A percentile compares a stretch with the other conserved stretches of the same genome.
These are phyloP conservation scores for Glebionis coronaria DNA, from an alignment of 129 eudicot genomes.

Conservation along the genomic window DNA sequence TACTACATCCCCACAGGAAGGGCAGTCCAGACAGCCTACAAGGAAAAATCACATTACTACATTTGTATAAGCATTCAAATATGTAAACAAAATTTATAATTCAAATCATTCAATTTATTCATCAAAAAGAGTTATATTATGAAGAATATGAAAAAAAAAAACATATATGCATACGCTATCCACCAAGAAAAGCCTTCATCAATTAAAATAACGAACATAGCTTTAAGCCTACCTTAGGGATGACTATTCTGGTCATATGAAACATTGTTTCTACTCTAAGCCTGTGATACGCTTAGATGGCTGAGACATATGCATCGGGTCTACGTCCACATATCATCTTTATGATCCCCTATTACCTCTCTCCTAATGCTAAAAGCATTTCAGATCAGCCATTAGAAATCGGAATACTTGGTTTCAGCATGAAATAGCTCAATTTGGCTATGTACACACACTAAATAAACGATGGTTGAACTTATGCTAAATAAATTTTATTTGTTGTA, in stretches of 20 bases:
- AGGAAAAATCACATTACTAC: slow-evolving; percentile 13
- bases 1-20: slow-evolving; percentile 47
- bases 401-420: slow-evolving; percentile 14
- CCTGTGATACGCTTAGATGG: slow-evolving; percentile 39
- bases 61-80: neutral
- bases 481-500: slow-evolving; percentile 3
- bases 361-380: slow-evolving; percentile 31
- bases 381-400: slow-evolving; percentile 18
- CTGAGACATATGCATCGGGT: slow-evolving; percentile 38
- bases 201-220: neutral
- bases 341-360: slow-evolving; percentile 38
- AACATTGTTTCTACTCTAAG: slow-evolving; percentile 30
- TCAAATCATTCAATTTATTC: neutral
- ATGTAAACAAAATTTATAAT: neutral
- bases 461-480: slow-evolving; percentile 4
- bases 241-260: slow-evolving; percentile 46
- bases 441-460: neutral
- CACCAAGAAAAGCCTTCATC: too few species aligned
- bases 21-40: slow-evolving; percentile 70
- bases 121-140: neutral
- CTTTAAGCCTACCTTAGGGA: slow-evolving; percentile 41
- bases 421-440: neutral
- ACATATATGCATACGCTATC: too few species aligned
- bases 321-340: slow-evolving; percentile 49
- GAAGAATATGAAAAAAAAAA: neutral